Base-by-base conservation (phyloP, 352 stramenopile genomes). In the Globisporangium orthogonon region DNA sequence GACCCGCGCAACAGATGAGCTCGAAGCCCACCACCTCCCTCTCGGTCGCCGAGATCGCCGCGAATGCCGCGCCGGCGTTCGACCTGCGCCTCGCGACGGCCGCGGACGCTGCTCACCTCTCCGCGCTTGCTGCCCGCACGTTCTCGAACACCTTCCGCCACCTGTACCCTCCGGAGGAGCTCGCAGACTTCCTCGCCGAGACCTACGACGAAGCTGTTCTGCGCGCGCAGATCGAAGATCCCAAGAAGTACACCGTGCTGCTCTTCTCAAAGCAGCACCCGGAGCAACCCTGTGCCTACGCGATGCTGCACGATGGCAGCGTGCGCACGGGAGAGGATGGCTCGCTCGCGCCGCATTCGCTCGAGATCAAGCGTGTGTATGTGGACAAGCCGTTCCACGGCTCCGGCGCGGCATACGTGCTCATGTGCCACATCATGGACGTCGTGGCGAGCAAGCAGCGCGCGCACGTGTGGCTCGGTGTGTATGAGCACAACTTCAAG, bases 71-170 rank as follows among this genome's bases (percentile, higher is more conserved):
- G 23, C 23, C 23, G 23, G 23, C 23, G 23, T 62, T 62, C 17
- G 50, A 40, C 9, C 41, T 71, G n/a, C 67, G 67, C 44, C 40
- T 52, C 13, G 67, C 67, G 5, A 56, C 57, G 10, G 3, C 63
- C 0, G 47, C 35, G 0, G 67, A 74, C 41, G 67, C 67, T 0
- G 49, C 50, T 7, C 41, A 31, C 10, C 56, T 74, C 10, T 60
- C 63, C 14, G 50, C 44, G 3, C 63, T 71, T 46, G 67, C 67
- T 17, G 58, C 54, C n/a, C 63, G 60, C 41, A 74, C 63, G 46
- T 74, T 74, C 46, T 28, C 41, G 31, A 63, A 69, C 30, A 74
- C 67, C 28, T 74, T 71, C 40, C 63, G 54, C 4, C 60, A 71
- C 41, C 39, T 66, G 28, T 71, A 74, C 40, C 41, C 60, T 11